Evolutionary conservation across 2,329 filamentous ascomycete genomes (phyloP).

Genomic region (Aspergillus udagawae): DNA sequence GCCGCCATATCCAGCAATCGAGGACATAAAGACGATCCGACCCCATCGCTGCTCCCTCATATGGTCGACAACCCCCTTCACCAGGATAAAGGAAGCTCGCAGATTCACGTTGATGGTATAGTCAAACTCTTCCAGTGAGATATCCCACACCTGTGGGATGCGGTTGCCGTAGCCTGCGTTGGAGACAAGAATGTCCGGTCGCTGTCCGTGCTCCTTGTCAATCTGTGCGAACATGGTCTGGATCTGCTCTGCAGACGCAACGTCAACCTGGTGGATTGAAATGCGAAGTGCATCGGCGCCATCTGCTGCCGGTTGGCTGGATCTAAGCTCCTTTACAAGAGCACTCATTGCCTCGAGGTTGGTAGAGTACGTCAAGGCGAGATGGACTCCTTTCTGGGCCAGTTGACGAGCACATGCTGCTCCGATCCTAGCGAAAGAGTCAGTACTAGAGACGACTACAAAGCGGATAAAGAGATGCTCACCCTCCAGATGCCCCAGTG

Average conservation of each 20-base stretch:
- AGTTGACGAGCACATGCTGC: constrained; percentile 55
- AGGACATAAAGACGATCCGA: constrained; percentile 61
- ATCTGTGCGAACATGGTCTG: constrained; percentile 54
- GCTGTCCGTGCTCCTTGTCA: constrained; percentile 48
- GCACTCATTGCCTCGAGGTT: constrained; percentile 46
- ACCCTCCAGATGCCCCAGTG: constrained; percentile 61
- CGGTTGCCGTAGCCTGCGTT: constrained; percentile 65
- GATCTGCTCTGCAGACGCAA: constrained; percentile 52
- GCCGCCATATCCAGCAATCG: constrained; percentile 59
- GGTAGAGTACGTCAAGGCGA: constrained; percentile 58
- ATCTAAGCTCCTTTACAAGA: constrained; percentile 42
- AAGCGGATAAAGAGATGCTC: constrained; percentile 15
- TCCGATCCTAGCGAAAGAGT: constrained; percentile 50
- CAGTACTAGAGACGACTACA: constrained; percentile 1
- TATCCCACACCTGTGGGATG: constrained; percentile 55
- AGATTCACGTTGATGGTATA: constrained; percentile 60
- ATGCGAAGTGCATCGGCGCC: constrained; percentile 37
- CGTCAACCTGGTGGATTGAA: constrained; percentile 56
- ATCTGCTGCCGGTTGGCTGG: constrained; percentile 14
- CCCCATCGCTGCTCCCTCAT: constrained; percentile 62
- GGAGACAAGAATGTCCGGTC: constrained; percentile 60
- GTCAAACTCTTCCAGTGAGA: constrained; percentile 62
- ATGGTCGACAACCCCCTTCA: constrained; percentile 56
- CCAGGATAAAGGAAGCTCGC: constrained; percentile 58
- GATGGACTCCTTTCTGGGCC: constrained; percentile 48